Evolutionary conservation across 2,329 filamentous ascomycete genomes (phyloP), one percentile per base, ranked within the genome.

Genomic region (Hypoxylon sp.): DNA sequence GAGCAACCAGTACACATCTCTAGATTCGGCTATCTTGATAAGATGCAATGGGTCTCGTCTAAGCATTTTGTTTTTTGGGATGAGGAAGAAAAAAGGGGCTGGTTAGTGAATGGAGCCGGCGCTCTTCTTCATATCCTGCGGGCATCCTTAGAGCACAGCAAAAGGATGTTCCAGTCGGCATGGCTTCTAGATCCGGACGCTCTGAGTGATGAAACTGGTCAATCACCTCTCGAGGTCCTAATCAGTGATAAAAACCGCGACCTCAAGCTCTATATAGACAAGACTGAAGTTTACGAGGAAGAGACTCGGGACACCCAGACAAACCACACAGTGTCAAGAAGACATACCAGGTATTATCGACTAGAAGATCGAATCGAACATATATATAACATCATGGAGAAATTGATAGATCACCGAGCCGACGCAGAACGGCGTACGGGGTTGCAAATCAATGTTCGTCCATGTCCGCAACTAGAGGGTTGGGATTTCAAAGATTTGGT

Each of bases 91-190:
- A 76, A 76, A 42, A 73, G 77, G 37, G 79, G 73, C 1, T 82
- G 79, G 79, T 59, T 81, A 1, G 69, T 80, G 0, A 77, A 81
- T 58, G 81, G 80, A 11, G 70, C 74, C 3, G 78, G 74, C 63
- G 79, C 78, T 3, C 58, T 82, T 22, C 74, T 82, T 4, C 80
- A 83, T 60, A 74, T 82, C 2, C 64, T 81, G 9, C 70, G 76
- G 1, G 73, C 77, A 5, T 77, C 76, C 2, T 42, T 79, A 54
- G 26, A 67, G 13, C 63, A 75, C 22, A 67, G 68, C 56, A 50
- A 60, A 4, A 22, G 37, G 8, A 70, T 72, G 19, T 63, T 73
- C 76, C 1, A 51, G 2, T 72, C 73, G 19, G 60, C 59, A 3
- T 69, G 65, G n/a, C 63, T 68, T 6, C 66, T 74, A n/a, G 58